Evolutionary conservation across 441 rosid species (phyloP), one percentile per base, ranked within the genome.

Genomic region (Croton laevigatus): DNA sequence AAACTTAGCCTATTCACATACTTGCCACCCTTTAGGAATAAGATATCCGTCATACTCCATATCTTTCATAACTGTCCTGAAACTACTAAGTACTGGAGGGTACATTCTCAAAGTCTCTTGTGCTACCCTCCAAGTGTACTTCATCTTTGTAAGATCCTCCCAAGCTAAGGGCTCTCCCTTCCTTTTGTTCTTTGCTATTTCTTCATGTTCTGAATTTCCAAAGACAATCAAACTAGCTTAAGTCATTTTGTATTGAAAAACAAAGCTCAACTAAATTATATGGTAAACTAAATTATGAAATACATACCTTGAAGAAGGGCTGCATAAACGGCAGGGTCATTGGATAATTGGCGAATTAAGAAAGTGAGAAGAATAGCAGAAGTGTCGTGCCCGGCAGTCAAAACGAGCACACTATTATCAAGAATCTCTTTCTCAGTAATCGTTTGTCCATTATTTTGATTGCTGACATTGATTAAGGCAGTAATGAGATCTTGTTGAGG

Each of bases 41-140:
- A 80, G 75, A 76, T 84, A 81, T 34, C 85, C 84, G 0, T 62
- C 78, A 16, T 68, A 85, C 34, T 81, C 75, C 0, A 78, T 79
- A 46, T 83, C 89, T 73, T 65, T 78, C 14, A 80, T 51, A 48
- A 82, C 79, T 69, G 66, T 72, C 72, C 89, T 78, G 63, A 83
- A 83, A 57, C 87, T 84, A 46, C 88, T 81, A 38, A 80, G 83
- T 64, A 85, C 0, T 3, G 87, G 82, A 49, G 88, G 84, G 44
- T 66, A 13, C 69, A 81, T 63, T 67, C 83, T 81, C 66, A 82
- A 68, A 53, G 85, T 85, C 73, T 88, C 90, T 84, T 75, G 17
- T 11, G 88, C 88, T 49, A 86, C 87, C 68, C 81, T 83, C 88
- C 90, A 86, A 64, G 89, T 78, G 82, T 81, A 85, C 75, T 82